Evolutionary conservation across 2,329 filamentous ascomycete genomes (phyloP).

Genomic region (Chrysosporium queenslandicum): DNA sequence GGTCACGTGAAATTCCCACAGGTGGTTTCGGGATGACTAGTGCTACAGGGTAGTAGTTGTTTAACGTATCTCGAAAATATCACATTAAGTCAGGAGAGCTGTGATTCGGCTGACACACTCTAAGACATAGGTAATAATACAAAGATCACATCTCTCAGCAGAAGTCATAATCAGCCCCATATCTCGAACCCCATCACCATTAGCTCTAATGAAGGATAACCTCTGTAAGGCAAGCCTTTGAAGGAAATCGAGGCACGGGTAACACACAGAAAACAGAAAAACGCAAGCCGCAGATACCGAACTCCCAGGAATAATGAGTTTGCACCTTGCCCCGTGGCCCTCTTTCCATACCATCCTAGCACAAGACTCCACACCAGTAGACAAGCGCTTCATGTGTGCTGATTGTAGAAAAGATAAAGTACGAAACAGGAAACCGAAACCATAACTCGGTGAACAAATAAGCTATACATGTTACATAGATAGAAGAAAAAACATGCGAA

Average conservation of each 20-base stretch:
- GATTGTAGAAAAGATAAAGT: not conserved
- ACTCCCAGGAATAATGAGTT: not conserved
- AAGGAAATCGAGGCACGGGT: not conserved
- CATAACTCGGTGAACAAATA: not conserved
- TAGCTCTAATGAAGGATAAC: not conserved
- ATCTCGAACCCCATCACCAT: not conserved
- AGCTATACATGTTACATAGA: conserved; percentile 10
- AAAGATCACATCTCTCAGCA: not conserved
- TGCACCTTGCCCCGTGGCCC: not conserved
- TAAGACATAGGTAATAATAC: not conserved
- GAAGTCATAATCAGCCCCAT: not conserved
- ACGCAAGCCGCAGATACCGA: conserved; percentile 2
- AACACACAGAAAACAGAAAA: not conserved
- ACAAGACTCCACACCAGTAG: not conserved
- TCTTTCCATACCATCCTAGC: not conserved
- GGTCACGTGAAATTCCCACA: not conserved
- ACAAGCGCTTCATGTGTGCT: not conserved
- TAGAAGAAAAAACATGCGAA: conserved; percentile 6
- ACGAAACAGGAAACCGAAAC: not conserved
- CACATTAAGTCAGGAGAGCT: not conserved
- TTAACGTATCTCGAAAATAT: no score
- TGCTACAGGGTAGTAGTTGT: no score
- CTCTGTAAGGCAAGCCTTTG: not conserved
- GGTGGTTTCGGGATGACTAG: no score
- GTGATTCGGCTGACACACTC: not conserved